Evolutionary conservation across 2,329 filamentous ascomycete species (phyloP).

Genomic region (Pseudogymnoascus sp.): DNA sequence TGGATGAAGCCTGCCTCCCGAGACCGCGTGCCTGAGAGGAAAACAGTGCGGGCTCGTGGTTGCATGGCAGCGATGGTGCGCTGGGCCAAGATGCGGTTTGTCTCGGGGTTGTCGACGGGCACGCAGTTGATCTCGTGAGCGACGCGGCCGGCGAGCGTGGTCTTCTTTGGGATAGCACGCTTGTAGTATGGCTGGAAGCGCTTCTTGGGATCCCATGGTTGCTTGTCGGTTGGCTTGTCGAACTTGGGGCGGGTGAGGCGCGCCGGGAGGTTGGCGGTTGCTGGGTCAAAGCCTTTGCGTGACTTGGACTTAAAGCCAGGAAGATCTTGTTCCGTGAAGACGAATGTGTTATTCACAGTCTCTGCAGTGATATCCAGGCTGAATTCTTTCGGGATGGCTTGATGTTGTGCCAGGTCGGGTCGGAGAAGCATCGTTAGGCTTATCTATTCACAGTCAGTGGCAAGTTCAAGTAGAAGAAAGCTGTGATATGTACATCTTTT

Average conservation of each 20-base stretch:
- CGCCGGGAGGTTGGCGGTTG: constrained; percentile 51
- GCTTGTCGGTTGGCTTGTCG: constrained; percentile 39
- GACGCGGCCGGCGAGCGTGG: constrained; percentile 64
- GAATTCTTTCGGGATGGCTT: constrained; percentile 80
- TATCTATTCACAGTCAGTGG: constrained; percentile 28
- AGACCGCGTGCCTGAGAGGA: constrained; percentile 17
- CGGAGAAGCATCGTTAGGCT: constrained; percentile 60
- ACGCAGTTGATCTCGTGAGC: constrained; percentile 70
- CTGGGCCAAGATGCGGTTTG: constrained; percentile 52
- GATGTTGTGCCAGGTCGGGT: constrained; percentile 57
- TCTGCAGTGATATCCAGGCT: constrained; percentile 62
- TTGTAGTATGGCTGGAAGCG: constrained; percentile 56
- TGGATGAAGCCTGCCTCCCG: constrained; percentile 42
- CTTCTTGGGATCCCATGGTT: constrained; percentile 40
- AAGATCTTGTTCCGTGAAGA: constrained; percentile 91
- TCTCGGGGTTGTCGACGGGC: constrained; percentile 64
- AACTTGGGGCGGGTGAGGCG: constrained; percentile 39
- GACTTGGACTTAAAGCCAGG: constrained; percentile 63
- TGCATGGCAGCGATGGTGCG: constrained; percentile 54
- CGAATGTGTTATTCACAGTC: constrained; percentile 73
- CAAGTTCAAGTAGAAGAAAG: constrained; percentile 20
- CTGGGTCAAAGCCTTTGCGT: constrained; percentile 47
- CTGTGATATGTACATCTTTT: constrained; percentile 30
- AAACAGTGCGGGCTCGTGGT: constrained; percentile 48
- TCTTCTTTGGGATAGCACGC: constrained; percentile 75